Percentiles rank a stretch among this genome's conserved stretches.
Evolutionary conservation across 2,329 filamentous ascomycete genomes (phyloP).

Genomic region (Sarocladium kiliense): DNA sequence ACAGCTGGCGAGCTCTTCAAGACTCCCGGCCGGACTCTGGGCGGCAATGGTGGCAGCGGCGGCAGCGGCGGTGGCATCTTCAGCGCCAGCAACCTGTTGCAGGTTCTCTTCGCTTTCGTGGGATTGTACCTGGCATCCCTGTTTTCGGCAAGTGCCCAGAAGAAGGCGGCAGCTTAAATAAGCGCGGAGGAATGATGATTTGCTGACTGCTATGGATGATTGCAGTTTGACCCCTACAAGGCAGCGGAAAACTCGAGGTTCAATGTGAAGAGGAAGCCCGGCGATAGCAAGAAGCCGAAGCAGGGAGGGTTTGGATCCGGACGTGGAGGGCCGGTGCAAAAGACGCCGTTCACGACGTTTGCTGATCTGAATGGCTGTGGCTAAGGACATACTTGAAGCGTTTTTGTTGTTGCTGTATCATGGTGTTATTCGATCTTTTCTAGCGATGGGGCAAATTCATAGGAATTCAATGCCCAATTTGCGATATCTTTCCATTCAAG

Average conservation of each 20-base stretch:
- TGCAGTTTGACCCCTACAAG: slow-evolving; percentile 56
- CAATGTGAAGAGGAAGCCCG: slow-evolving; percentile 41
- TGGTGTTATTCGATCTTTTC: not conserved
- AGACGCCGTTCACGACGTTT: slow-evolving; percentile 30
- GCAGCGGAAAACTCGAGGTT: slow-evolving; percentile 55
- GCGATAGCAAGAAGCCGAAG: slow-evolving; percentile 19
- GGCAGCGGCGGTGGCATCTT: slow-evolving; percentile 16
- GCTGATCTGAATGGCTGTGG: slow-evolving; percentile 4
- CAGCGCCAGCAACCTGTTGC: slow-evolving; percentile 40
- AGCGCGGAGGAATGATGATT: slow-evolving; percentile 1
- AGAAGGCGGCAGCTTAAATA: slow-evolving; percentile 9
- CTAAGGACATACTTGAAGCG: not conserved
- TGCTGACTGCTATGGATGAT: slow-evolving; percentile 17
- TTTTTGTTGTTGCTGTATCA: not conserved
- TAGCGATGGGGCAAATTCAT: not conserved
- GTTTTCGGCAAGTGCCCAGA: slow-evolving; percentile 45
- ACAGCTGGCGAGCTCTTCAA: slow-evolving; percentile 44
- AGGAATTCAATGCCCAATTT: not conserved
- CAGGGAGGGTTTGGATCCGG: slow-evolving; percentile 12
- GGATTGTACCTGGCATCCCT: slow-evolving; percentile 58
- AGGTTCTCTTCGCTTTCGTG: slow-evolving; percentile 48
- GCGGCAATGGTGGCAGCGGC: slow-evolving; percentile 28
- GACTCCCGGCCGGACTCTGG: slow-evolving; percentile 53
- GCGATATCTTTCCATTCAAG: too few relatives aligned
- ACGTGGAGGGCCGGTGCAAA: slow-evolving; percentile 21